phyloP scores from a whole-genome alignment of 495 filamentous ascomycete genomes.

The Bacidia rubella region DNA sequence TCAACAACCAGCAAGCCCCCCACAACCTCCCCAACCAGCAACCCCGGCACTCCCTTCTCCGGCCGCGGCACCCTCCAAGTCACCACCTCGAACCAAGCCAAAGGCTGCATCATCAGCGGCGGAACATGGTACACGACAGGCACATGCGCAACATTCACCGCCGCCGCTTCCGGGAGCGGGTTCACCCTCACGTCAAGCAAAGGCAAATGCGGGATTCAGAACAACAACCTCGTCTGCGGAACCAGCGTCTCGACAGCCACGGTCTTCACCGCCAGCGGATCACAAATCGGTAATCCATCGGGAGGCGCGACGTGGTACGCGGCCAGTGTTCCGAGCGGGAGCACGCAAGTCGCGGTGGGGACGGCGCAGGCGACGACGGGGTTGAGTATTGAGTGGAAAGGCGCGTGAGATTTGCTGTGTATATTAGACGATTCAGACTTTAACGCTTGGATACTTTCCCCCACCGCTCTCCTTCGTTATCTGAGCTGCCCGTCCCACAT shows the following conservation, averaged over 20 bases:
- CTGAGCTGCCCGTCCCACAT: too few species aligned
- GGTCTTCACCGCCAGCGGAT: conserved; percentile 32
- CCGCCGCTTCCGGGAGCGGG: conserved; percentile 31
- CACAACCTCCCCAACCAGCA: conserved; percentile 25
- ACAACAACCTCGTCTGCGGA: conserved; percentile 37
- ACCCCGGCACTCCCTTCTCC: conserved; percentile 32
- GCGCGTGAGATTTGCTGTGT: too few species aligned
- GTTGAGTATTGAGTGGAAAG: conserved; percentile 24
- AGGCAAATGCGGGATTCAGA: conserved; percentile 39
- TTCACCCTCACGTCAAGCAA: conserved; percentile 49
- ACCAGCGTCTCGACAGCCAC: conserved; percentile 28
- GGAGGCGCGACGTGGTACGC: conserved; percentile 42
- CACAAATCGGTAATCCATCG: conserved; percentile 30
- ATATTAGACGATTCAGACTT: too few species aligned
- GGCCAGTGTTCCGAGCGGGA: conserved; percentile 41
- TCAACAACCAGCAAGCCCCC: conserved; percentile 27
- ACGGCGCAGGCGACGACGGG: conserved; percentile 16
- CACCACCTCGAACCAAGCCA: conserved; percentile 31
- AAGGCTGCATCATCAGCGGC: conserved; percentile 57
- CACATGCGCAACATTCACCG: conserved; percentile 56
- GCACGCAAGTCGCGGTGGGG: conserved; percentile 26
- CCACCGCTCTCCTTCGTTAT: too few species aligned
- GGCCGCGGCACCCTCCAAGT: conserved; percentile 51
- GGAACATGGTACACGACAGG: conserved; percentile 58
- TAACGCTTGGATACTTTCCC: too few species aligned